These are phyloP conservation scores for Aegilops bicornis DNA, from an alignment of 176 grass and related monocot genomes.

Conservation along the genomic window DNA sequence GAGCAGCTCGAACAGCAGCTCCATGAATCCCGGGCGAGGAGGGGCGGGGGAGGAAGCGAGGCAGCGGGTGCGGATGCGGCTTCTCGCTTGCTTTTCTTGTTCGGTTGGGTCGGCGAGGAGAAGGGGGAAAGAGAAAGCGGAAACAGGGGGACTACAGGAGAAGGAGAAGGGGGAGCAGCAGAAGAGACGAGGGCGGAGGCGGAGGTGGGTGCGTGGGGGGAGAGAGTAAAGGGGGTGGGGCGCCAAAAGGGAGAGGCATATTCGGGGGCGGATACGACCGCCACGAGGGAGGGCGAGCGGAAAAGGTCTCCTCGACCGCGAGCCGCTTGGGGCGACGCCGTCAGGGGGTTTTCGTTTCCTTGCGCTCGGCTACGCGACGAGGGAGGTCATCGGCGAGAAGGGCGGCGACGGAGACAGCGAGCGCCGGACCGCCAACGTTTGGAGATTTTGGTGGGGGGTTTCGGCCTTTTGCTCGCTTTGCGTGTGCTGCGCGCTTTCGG, in stretches of 20 bases:
- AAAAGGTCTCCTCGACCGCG: slow-evolving; percentile 32
- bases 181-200: neutral
- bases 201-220: too few relatives aligned
- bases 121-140: slow-evolving; percentile 2
- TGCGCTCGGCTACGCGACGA: neutral
- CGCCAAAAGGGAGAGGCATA: slow-evolving; percentile 62
- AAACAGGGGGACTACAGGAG: neutral
- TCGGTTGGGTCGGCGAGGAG: slow-evolving; percentile 19
- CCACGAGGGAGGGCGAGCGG: slow-evolving; percentile 25
- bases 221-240: slow-evolving; percentile 21
- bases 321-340: slow-evolving; percentile 2
- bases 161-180: neutral
- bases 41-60: neutral
- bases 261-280: slow-evolving; percentile 65
- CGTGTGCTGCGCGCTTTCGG: neutral
- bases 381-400: neutral
- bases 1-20: slow-evolving; percentile 65
- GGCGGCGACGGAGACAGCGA: neutral
- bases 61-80: neutral
- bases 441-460: neutral
- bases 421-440: neutral
- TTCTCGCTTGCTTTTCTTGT: slow-evolving; percentile 13
- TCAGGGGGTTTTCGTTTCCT: slow-evolving; percentile 13
- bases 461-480: neutral
- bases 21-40: slow-evolving; percentile 38